A percentile compares a stretch with the other conserved stretches of the same genome.
Conservation (phyloP, 768 basidiomycete species). For the Boletus fagicola region DNA sequence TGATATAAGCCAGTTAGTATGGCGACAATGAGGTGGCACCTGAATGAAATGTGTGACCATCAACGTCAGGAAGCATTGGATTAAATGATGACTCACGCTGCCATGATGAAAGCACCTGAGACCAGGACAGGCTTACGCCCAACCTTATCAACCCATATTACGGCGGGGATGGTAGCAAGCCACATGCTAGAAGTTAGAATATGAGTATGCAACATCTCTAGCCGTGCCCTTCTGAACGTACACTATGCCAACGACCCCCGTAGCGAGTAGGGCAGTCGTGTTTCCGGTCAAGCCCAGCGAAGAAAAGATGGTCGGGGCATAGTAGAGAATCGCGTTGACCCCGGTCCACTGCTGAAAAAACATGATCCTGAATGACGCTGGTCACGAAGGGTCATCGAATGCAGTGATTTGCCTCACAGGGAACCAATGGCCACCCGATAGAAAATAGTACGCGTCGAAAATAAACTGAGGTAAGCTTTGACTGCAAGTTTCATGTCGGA, state of each 20-base stretch:
- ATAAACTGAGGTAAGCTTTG: slow-evolving; percentile 58
- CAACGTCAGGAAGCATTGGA: slow-evolving; percentile 11
- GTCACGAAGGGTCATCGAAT: slow-evolving; percentile 1
- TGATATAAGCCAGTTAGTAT: slow-evolving; percentile 60
- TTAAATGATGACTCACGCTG: slow-evolving; percentile 39
- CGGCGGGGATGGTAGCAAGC: slow-evolving; percentile 75
- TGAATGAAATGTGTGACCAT: slow-evolving; percentile 31
- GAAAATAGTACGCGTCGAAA: slow-evolving; percentile 53
- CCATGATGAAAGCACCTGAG: slow-evolving; percentile 76
- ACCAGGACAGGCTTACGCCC: slow-evolving; percentile 73
- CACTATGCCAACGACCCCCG: slow-evolving; percentile 79
- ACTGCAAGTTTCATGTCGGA: slow-evolving; percentile 64
- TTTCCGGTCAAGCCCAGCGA: slow-evolving; percentile 60
- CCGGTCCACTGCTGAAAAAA: slow-evolving; percentile 87
- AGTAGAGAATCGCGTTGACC: slow-evolving; percentile 74
- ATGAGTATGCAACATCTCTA: not conserved
- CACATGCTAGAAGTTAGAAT: slow-evolving; percentile 50
- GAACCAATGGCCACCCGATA: slow-evolving; percentile 63
- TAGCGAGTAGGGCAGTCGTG: slow-evolving; percentile 54
- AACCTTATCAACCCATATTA: slow-evolving; percentile 75
- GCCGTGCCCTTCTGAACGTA: slow-evolving; percentile 33
- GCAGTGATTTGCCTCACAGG: slow-evolving; percentile 35
- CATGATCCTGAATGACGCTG: slow-evolving; percentile 47
- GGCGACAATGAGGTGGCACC: slow-evolving; percentile 70
- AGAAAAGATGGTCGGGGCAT: slow-evolving; percentile 69